These are phyloP conservation scores for Themeda triandra DNA, from an alignment of 176 grass and related monocot genomes.

Conservation along the genomic window DNA sequence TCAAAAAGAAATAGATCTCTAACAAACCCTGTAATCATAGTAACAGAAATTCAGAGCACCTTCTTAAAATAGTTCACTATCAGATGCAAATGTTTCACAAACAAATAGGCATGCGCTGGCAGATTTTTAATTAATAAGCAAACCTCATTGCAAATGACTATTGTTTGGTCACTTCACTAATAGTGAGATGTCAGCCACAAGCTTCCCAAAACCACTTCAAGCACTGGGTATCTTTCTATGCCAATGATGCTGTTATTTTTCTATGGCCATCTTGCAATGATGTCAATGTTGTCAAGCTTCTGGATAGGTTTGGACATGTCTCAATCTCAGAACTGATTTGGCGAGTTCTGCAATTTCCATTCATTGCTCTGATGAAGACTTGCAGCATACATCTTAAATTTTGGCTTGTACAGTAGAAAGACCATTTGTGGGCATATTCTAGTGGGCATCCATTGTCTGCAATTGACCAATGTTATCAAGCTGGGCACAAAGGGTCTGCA, in stretches of 20 bases:
- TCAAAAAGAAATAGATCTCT: background rate
- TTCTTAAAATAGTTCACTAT: background rate
- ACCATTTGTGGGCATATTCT: no score
- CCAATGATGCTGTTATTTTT: no score
- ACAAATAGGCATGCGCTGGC: background rate
- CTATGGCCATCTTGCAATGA: background rate
- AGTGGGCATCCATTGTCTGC: no score
- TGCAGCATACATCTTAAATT: background rate
- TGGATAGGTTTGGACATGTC: background rate
- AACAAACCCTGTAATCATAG: background rate
- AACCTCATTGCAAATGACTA: background rate
- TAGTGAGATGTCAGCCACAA: background rate
- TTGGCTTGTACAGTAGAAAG: background rate
- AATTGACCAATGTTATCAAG: no score
- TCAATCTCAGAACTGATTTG: background rate
- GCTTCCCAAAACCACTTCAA: background rate
- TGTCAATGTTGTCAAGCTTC: no score
- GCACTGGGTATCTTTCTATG: no score
- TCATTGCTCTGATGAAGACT: background rate
- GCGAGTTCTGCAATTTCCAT: background rate
- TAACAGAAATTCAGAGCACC: background rate
- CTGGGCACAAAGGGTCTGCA: no score
- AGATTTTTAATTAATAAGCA: background rate
- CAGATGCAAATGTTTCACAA: background rate
- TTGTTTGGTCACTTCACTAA: background rate